Evolutionary conservation across 2,329 filamentous ascomycete species (phyloP).

Genomic region (Alternaria sp.): DNA sequence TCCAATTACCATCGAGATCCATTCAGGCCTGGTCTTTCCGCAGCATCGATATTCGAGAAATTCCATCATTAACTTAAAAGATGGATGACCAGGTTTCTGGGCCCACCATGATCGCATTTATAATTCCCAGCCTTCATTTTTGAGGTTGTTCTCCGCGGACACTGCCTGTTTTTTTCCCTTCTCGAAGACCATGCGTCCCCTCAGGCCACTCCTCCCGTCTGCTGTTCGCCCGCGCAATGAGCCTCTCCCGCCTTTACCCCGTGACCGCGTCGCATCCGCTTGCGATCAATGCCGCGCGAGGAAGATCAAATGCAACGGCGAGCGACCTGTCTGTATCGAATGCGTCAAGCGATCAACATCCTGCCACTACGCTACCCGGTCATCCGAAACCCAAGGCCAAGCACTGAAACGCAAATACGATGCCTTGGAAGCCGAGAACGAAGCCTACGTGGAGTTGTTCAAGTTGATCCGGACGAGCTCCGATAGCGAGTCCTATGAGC

Average conservation of each 20-base stretch:
- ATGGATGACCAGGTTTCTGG: neutral
- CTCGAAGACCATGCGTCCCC: slow-evolving; percentile 1
- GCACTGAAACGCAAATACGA: slow-evolving; percentile 21
- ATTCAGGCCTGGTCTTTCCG: neutral
- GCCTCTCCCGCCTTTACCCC: neutral
- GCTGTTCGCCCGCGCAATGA: slow-evolving; percentile 3
- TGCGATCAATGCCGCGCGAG: slow-evolving; percentile 12
- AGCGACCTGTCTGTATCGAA: slow-evolving; percentile 4
- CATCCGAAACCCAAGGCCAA: slow-evolving; percentile 10
- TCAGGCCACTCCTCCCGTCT: slow-evolving; percentile 12
- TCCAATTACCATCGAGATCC: slow-evolving; percentile 7
- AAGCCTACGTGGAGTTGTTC: slow-evolving; percentile 19
- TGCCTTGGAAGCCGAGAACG: slow-evolving; percentile 12
- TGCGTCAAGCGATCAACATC: slow-evolving; percentile 8
- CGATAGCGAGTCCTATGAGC: slow-evolving; percentile 15
- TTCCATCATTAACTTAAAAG: neutral
- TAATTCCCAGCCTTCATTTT: neutral
- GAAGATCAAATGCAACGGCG: slow-evolving; percentile 14
- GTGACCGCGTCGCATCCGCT: slow-evolving; percentile 11
- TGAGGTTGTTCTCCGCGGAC: too few species aligned
- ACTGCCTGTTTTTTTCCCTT: too few species aligned
- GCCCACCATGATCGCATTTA: neutral
- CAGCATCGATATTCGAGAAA: neutral
- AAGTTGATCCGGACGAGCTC: slow-evolving; percentile 12
- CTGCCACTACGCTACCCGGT: slow-evolving; percentile 7